These are phyloP conservation scores for Apium graveolens DNA, from an alignment of 129 eudicot genomes.

Conservation along the genomic window DNA sequence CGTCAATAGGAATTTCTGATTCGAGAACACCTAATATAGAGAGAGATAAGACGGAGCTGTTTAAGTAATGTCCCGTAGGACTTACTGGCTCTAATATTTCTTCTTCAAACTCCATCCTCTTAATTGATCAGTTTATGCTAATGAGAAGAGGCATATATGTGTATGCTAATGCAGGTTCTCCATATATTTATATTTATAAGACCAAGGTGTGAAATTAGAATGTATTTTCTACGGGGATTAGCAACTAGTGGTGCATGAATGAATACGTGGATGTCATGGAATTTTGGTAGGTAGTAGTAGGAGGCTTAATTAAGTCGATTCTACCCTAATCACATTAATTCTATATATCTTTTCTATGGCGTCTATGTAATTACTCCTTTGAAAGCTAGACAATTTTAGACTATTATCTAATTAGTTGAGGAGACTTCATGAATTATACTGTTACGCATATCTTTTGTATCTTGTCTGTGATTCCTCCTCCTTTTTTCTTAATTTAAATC, in stretches of 20 bases:
- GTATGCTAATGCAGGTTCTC: too few relatives aligned
- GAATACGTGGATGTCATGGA: neutral
- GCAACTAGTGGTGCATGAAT: neutral
- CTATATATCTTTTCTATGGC: neutral
- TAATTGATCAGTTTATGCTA: too few relatives aligned
- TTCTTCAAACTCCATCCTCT: neutral
- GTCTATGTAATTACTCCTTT: neutral
- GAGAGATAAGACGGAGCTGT: neutral
- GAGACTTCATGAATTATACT: neutral
- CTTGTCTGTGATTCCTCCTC: too few relatives aligned
- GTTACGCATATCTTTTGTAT: too few relatives aligned
- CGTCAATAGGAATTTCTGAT: neutral
- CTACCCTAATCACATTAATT: neutral
- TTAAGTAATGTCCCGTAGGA: neutral
- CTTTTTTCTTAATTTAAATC: too few relatives aligned
- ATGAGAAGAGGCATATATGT: too few relatives aligned
- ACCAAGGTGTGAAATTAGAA: too few relatives aligned
- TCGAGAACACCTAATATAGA: neutral
- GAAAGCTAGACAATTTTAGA: neutral
- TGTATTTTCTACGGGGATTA: too few relatives aligned
- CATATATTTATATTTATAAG: too few relatives aligned
- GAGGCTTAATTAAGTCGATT: neutral
- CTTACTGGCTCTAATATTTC: neutral
- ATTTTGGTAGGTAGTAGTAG: too few relatives aligned
- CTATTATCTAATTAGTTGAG: neutral